phyloP scores from a whole-genome alignment of 345 rosid species.

The Camelina laxa region DNA sequence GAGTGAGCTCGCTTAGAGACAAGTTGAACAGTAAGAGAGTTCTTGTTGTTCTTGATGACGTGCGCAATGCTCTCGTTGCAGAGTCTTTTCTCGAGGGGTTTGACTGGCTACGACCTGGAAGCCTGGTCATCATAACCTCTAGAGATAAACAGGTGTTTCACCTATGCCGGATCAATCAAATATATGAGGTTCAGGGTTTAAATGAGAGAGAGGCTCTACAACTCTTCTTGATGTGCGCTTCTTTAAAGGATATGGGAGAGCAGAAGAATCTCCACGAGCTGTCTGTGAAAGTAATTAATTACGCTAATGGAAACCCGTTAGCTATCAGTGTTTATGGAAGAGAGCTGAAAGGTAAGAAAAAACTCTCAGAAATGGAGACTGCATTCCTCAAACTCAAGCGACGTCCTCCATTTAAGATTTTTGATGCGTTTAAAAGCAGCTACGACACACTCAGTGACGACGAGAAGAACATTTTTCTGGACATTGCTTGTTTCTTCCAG shows the following conservation, averaged over 20 bases:
- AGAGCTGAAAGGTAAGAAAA: background rate
- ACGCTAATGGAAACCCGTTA: constrained; percentile 27
- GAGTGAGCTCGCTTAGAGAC: background rate
- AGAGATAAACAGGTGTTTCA: background rate
- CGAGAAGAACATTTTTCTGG: no score
- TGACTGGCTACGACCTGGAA: background rate
- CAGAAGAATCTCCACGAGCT: background rate
- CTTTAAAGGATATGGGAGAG: background rate
- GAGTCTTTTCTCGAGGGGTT: constrained; percentile 17
- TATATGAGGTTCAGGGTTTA: constrained; percentile 14
- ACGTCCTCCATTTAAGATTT: background rate
- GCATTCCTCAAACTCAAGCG: background rate
- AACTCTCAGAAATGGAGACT: background rate
- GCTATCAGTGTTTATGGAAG: constrained; percentile 26
- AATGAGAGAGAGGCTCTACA: background rate
- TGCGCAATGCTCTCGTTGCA: background rate
- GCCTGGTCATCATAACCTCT: constrained; percentile 8
- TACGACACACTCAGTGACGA: background rate
- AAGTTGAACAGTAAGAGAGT: background rate
- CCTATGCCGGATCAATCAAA: background rate
- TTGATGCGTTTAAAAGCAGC: background rate
- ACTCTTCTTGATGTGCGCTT: background rate
- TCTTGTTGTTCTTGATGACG: constrained; percentile 24
- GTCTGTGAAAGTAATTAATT: background rate
- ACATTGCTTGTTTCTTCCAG: no score